Base-by-base conservation (phyloP, 495 filamentous ascomycete genomes). In the Hypoxylon crocopeplum region DNA sequence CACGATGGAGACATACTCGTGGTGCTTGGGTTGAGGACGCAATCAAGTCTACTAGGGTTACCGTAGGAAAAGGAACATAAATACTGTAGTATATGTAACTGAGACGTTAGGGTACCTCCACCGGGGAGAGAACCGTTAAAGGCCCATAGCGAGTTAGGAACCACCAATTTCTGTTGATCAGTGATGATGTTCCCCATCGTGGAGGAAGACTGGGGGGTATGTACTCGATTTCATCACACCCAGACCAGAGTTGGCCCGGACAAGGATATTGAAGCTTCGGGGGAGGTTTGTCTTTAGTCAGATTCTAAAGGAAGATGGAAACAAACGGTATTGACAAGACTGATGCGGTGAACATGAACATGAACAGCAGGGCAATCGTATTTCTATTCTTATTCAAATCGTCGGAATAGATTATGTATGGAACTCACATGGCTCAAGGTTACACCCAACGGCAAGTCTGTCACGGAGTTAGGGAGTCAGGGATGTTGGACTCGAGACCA, bases 381-480 rank as follows among this genome's bases (percentile, higher is more conserved):
- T 47, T 21, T 34, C 34, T 47, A 5, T 34, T n/a, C 12, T 19
- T 46, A 32, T 47, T 47, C 29, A 21, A 34, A 34, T 29, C 10
- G 10, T 16, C 29, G 40, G 38, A 53, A 50, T 44, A 62, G 59
- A 62, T 47, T 45, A 46, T 55, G 51, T n/a, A n/a, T 62, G 59
- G 51, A 56, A 52, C 59, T 62, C 59, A 56, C 59, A 56, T 51
- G 51, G 44, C 37, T 48, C 38, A n/a, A 40, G 29, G 61, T 64
- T 64, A 55, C 61, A 64, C 44, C 32, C 44, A 59, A 59, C 61
- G 54, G 48, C 48, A 54, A 48, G 41, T 55, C 49, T 61, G 42
- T 59, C 34, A 61, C 48, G 56, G 48, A 32, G 39, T 45, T 36
- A 48, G 21, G 30, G 21, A 10, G n/a, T 30, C 42, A 36, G 39